Base-by-base conservation (phyloP, 2,329 filamentous ascomycete species). In the Arachnomyces sp. region DNA sequence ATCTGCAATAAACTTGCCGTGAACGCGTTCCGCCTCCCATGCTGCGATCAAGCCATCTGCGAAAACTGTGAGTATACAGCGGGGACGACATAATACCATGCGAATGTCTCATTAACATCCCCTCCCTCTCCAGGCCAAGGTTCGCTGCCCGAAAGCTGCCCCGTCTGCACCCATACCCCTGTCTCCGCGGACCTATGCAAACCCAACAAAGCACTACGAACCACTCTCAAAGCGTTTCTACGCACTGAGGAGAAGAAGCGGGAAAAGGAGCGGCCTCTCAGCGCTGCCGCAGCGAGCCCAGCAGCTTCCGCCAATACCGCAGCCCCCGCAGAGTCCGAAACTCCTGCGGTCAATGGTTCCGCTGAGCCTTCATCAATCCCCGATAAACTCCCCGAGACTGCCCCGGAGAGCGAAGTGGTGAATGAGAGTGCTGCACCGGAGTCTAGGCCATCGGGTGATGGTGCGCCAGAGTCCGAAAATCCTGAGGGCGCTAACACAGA, bases 41-140 rank as follows among this genome's bases (percentile, higher is more conserved):
- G 92, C 66, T 98, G 92, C 63, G 92, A 95, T 57, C 90, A 94
- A 59, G 82, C 84, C 31, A 94, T 96, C 43, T 96, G 92, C 71
- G 84, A 90, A 57, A 75, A 72, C 49, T 98, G 92, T 95, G 70
- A 57, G 81, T 64, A 18, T 9, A 17, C 42, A n/a, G 20, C 9
- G 5, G 20, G 5, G 20, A 25, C 5, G 20, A 25, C 20, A 25
- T 35, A 11, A 14, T 36, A 31, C 32, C 16, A 36, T 36, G 32
- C 29, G 36, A 16, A 36, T 36, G 32, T 34, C 13, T 15, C 28
- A 20, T 31, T 38, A 20, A 39, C 39, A 15, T 11, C 11, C 28
- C 7, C 13, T n/a, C 20, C 5, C 8, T 28, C 28, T 35, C 14
- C 49, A 90, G 81, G 87, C 61, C 87, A 94, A 63, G 71, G 78